Base-by-base conservation (phyloP, 177 flowering plant species). In the Tripterygium wilfordii region DNA sequence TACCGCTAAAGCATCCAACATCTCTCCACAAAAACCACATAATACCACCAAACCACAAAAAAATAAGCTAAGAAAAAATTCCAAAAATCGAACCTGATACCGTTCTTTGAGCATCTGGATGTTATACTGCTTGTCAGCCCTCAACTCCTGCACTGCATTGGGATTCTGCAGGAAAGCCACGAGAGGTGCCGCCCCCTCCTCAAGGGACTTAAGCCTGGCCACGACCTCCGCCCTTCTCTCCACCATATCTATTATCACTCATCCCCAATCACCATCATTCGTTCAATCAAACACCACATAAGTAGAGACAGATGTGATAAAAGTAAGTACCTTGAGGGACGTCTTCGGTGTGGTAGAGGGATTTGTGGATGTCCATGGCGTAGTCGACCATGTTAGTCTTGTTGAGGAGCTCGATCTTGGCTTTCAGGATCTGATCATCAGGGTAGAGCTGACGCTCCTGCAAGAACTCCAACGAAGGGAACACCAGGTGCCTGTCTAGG, bases 301-400 rank as follows among this genome's bases (percentile, higher is more conserved):
- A 19, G 16, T 8, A 19, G 13, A 26, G 30, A 1, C 14, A 15
- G 22, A 8, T 12, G 33, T 9, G 40, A 5, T 3, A 13, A n/a
- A 22, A 10, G 5, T 28, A 5, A 13, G 3, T 17, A 82, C 95
- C 92, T 70, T 81, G 95, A 16, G 96, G 96, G 3, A 88, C 96
- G 5, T 91, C 96, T 15, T 88, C 98, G 8, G 96, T 69, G 58
- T 72, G 88, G 61, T 85, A 85, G 43, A 88, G 92, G 33, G 70
- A 67, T 66, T 88, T 84, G 65, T 92, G 87, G 38, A 92, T 92
- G 49, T 92, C 98, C 95, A 88, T 92, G 51, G 98, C 98, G 60
- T 85, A 92, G 51, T 92, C 98, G 20, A 92, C 98, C 98, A 92
- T 92, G 71, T 92, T 92, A 4, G 98, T 92, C 51, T 86, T 58